Conservation (phyloP, 345 rosid genomes). For the Passiflora organensis region DNA sequence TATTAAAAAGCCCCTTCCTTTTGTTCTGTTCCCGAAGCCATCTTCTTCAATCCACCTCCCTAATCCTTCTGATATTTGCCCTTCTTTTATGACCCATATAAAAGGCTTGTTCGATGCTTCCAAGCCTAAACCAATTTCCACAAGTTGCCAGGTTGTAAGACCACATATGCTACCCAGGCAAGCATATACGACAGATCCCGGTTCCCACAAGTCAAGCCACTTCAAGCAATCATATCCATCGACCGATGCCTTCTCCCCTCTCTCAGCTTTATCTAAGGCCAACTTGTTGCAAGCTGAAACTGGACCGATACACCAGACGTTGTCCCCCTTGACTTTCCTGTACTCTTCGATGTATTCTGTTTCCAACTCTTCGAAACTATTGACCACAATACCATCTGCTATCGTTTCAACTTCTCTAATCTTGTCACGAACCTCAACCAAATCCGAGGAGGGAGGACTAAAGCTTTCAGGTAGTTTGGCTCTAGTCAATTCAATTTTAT, state of each 20-base stretch:
- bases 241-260: conserved; percentile 29
- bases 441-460: not conserved
- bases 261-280: conserved; percentile 25
- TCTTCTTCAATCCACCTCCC: conserved; percentile 36
- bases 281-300: conserved; percentile 31
- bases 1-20: conserved; percentile 42
- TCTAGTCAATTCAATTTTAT: conserved; percentile 30
- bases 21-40: conserved; percentile 33
- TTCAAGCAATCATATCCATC: conserved; percentile 24
- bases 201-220: conserved; percentile 40
- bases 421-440: conserved; percentile 14
- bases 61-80: conserved; percentile 7
- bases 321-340: conserved; percentile 21
- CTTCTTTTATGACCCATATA: conserved; percentile 43
- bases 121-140: conserved; percentile 46
- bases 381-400: conserved; percentile 35
- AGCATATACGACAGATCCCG: conserved; percentile 38
- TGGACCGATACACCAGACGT: conserved; percentile 51
- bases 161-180: conserved; percentile 48
- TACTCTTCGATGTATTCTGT: conserved; percentile 29
- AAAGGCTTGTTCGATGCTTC: conserved; percentile 45
- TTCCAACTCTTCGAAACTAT: conserved; percentile 44
- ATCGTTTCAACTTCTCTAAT: conserved; percentile 14
- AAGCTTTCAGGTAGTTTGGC: conserved; percentile 23
- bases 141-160: conserved; percentile 27